phyloP scores from a whole-genome alignment of 2,329 filamentous ascomycete species.

The Nothomitra cinnamomea region DNA sequence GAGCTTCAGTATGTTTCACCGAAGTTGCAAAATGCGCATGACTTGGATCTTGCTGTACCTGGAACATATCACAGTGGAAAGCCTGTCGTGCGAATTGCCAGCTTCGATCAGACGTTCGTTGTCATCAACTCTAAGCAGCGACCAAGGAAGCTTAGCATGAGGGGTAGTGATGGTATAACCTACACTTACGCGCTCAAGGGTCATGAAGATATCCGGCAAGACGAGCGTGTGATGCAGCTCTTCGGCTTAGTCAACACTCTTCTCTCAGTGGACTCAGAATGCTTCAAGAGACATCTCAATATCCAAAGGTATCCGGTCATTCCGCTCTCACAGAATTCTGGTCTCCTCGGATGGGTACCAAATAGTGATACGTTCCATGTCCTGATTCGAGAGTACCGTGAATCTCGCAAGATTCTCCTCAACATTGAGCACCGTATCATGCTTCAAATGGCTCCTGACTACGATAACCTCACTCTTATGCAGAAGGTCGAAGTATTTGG shows the following conservation, averaged over 20 bases:
- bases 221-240: slow-evolving; percentile 98
- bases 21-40: slow-evolving; percentile 67
- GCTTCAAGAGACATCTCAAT: slow-evolving; percentile 89
- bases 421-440: slow-evolving; percentile 99
- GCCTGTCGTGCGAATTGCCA: slow-evolving; percentile 68
- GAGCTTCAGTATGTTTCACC: slow-evolving; percentile 96
- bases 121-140: slow-evolving; percentile 97
- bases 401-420: slow-evolving; percentile 89
- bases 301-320: slow-evolving; percentile 96
- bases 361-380: slow-evolving; percentile 97
- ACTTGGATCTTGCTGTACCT: slow-evolving; percentile 87
- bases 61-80: slow-evolving; percentile 75
- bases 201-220: slow-evolving; percentile 98
- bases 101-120: slow-evolving; percentile 75
- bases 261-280: slow-evolving; percentile 82
- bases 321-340: slow-evolving; percentile 88
- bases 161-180: slow-evolving; percentile 71
- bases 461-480: slow-evolving; percentile 97
- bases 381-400: slow-evolving; percentile 91
- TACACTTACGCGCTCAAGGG: slow-evolving; percentile 92
- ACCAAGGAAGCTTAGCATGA: slow-evolving; percentile 72
- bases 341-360: slow-evolving; percentile 87
- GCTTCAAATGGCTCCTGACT: slow-evolving; percentile 98
- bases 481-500: slow-evolving; percentile 99
- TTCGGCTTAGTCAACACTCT: slow-evolving; percentile 96